Evolutionary conservation across 345 rosid genomes (phyloP).

Genomic region (Mallotus nudiflorus): DNA sequence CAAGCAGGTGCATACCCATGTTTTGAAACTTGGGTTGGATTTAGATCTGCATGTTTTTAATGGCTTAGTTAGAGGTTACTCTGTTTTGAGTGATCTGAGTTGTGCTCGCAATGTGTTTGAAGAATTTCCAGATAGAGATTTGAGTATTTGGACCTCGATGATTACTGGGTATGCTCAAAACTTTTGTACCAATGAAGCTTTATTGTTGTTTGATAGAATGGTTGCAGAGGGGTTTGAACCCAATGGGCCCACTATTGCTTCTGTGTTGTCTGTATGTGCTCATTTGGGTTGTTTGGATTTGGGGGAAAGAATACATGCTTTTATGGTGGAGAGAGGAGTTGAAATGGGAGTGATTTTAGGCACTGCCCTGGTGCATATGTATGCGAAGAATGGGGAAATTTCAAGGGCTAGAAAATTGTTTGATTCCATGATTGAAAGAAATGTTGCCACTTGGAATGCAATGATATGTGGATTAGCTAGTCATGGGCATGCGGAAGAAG

Average conservation of each 20-base stretch:
- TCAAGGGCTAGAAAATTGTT: slow-evolving; percentile 22
- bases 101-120: slow-evolving; percentile 26
- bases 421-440: slow-evolving; percentile 23
- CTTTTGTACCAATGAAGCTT: slow-evolving; percentile 21
- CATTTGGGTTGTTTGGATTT: slow-evolving; percentile 28
- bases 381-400: slow-evolving; percentile 25
- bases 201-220: slow-evolving; percentile 29
- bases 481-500: slow-evolving; percentile 30
- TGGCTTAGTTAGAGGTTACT: slow-evolving; percentile 18
- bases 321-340: slow-evolving; percentile 13
- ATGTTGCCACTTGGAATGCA: slow-evolving; percentile 30
- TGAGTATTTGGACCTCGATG: slow-evolving; percentile 30
- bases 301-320: slow-evolving; percentile 23
- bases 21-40: slow-evolving; percentile 23
- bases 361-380: slow-evolving; percentile 35
- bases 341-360: slow-evolving; percentile 29
- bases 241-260: slow-evolving; percentile 27
- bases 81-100: slow-evolving; percentile 9
- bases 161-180: slow-evolving; percentile 31
- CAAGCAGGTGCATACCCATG: slow-evolving; percentile 24
- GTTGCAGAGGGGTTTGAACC: slow-evolving; percentile 26
- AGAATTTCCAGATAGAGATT: slow-evolving; percentile 6
- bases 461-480: slow-evolving; percentile 27
- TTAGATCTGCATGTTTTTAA: slow-evolving; percentile 29
- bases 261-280: slow-evolving; percentile 31